Evolutionary conservation across 2,329 filamentous ascomycete species (phyloP).

Genomic region (Penicillium sclerotigenum): DNA sequence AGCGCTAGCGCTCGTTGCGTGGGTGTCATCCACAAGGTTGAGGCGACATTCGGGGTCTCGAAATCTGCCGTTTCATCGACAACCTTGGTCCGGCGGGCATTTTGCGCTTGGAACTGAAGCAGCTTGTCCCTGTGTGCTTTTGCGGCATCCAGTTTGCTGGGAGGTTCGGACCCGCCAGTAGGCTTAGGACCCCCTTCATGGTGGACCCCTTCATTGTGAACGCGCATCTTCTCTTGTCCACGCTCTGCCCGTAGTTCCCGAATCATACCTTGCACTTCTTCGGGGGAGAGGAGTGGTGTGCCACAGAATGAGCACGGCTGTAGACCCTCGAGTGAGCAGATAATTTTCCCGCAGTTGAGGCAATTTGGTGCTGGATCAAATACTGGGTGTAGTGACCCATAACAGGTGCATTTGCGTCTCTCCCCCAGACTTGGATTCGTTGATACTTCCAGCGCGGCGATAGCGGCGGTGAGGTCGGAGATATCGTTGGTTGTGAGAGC

Average conservation of each 20-base stretch:
- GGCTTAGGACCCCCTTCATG: conserved; percentile 35
- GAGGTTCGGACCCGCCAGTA: conserved; percentile 20
- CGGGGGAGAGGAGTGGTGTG: conserved; percentile 64
- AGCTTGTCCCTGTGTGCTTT: conserved; percentile 77
- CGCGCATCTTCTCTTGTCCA: conserved; percentile 79
- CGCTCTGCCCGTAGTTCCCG: conserved; percentile 78
- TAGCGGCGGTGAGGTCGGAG: conserved; percentile 67
- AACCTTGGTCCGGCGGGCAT: conserved; percentile 77
- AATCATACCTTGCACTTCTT: conserved; percentile 83
- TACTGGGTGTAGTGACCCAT: conserved; percentile 80
- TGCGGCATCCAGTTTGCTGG: conserved; percentile 64
- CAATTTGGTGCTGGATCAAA: conserved; percentile 93
- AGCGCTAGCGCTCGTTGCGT: conserved; percentile 78
- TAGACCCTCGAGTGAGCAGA: conserved; percentile 89
- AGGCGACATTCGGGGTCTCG: conserved; percentile 59
- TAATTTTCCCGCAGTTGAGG: conserved; percentile 85
- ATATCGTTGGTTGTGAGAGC: conserved; percentile 49
- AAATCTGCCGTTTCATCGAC: conserved; percentile 80
- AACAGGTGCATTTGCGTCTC: conserved; percentile 77
- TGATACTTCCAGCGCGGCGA: conserved; percentile 82
- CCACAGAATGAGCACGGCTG: conserved; percentile 93
- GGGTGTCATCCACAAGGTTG: conserved; percentile 79
- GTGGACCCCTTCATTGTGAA: conserved; percentile 60
- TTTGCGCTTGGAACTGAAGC: conserved; percentile 78
- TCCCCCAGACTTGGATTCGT: conserved; percentile 74